phyloP scores from a whole-genome alignment of 768 basidiomycete genomes.

The Hydnomerulius pinastri region DNA sequence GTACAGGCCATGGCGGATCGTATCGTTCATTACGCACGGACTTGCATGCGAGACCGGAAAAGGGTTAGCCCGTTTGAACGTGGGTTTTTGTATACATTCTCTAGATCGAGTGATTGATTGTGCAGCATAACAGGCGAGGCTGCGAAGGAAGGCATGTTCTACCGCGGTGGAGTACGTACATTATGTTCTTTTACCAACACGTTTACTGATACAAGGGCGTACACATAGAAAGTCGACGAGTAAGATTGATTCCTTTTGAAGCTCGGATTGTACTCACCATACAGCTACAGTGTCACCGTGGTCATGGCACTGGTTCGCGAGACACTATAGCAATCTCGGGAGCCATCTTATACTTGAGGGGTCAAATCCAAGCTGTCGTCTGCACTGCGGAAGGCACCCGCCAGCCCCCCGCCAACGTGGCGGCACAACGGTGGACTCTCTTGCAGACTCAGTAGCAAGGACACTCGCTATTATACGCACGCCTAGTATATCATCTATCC shows the following conservation, averaged over 20 bases:
- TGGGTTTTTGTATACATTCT: conserved; percentile 33
- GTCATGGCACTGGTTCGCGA: conserved; percentile 70
- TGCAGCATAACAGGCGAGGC: conserved; percentile 51
- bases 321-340: conserved; percentile 37
- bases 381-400: background rate
- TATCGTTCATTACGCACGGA: conserved; percentile 65
- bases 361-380: background rate
- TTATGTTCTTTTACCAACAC: conserved; percentile 7
- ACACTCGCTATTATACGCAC: background rate
- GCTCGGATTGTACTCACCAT: conserved; percentile 15
- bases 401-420: no score
- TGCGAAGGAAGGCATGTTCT: conserved; percentile 61
- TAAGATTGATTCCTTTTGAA: conserved; percentile 38
- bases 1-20: conserved; percentile 74
- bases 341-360: background rate
- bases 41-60: conserved; percentile 67
- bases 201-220: conserved; percentile 8
- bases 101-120: conserved; percentile 4
- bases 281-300: conserved; percentile 60
- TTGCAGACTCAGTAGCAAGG: background rate
- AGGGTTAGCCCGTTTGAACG: conserved; percentile 77
- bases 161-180: conserved; percentile 72
- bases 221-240: conserved; percentile 76
- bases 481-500: background rate
- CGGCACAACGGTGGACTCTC: background rate